phyloP scores from a whole-genome alignment of 116 monocot genomes.

The Trichopus zeylanicus region DNA sequence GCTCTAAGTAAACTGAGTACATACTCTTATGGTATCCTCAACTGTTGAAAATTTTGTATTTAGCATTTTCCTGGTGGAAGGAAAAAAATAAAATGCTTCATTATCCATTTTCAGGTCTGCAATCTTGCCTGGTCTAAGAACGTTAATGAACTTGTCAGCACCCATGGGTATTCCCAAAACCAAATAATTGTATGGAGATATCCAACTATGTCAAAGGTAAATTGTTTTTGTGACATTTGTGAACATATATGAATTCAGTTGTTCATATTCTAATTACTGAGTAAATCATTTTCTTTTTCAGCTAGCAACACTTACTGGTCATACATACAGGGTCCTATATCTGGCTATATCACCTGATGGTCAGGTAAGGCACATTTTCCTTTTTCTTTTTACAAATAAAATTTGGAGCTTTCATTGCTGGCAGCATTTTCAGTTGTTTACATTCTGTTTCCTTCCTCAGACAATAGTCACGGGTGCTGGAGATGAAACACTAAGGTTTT shows the following conservation, averaged over 20 bases:
- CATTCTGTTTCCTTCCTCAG: slow-evolving; percentile 26
- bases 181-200: slow-evolving; percentile 97
- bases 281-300: slow-evolving; percentile 11
- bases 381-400: neutral
- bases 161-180: slow-evolving; percentile 94
- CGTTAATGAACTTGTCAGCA: slow-evolving; percentile 92
- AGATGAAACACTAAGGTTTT: slow-evolving; percentile 87
- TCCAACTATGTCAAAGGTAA: slow-evolving; percentile 87
- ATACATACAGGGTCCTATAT: slow-evolving; percentile 83
- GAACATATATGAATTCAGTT: neutral
- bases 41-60: neutral
- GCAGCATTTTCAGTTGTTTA: neutral
- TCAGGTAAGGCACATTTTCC: slow-evolving; percentile 29
- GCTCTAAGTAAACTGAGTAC: neutral
- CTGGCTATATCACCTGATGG: slow-evolving; percentile 85
- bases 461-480: slow-evolving; percentile 99
- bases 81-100: neutral
- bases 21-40: neutral
- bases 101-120: slow-evolving; percentile 51
- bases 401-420: neutral
- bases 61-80: neutral
- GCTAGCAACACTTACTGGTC: slow-evolving; percentile 88
- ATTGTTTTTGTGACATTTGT: neutral
- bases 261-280: neutral
- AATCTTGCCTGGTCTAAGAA: slow-evolving; percentile 97